Evolutionary conservation across 257 asterid species (phyloP).

Genomic region (Gardenia jasminoides): DNA sequence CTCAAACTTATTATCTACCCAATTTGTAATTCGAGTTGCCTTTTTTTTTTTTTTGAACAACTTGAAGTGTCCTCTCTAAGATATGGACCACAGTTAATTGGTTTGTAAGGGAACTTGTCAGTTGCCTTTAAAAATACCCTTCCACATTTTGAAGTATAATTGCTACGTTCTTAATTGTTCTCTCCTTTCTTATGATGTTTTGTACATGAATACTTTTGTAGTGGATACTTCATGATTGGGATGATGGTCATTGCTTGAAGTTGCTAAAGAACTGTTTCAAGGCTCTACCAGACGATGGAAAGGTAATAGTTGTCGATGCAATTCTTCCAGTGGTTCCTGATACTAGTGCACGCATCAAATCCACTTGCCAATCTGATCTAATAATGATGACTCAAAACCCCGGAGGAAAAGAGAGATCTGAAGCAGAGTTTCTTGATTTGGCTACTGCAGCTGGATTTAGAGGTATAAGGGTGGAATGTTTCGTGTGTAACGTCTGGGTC

Average conservation of each 20-base stretch:
- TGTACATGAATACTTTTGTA: conserved; percentile 5
- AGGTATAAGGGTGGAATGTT: conserved; percentile 5
- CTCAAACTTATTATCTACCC: neutral
- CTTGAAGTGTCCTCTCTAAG: neutral
- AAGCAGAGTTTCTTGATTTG: conserved; percentile 28
- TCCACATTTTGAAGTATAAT: no score
- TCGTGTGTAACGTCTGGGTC: no score
- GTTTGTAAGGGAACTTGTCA: no score
- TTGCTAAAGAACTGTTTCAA: no score
- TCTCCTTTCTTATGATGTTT: neutral
- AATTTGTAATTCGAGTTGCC: neutral
- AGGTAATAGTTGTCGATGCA: conserved; percentile 33
- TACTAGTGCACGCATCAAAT: conserved; percentile 10
- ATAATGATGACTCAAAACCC: conserved; percentile 34
- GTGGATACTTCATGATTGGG: conserved; percentile 51
- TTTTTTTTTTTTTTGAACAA: neutral
- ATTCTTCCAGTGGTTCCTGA: conserved; percentile 26
- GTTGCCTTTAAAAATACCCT: no score
- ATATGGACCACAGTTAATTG: neutral
- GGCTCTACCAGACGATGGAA: conserved; percentile 13
- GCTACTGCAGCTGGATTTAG: conserved; percentile 37
- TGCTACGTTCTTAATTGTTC: no score
- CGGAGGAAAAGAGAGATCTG: conserved; percentile 34
- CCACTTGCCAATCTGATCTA: conserved; percentile 24
- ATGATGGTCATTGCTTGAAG: conserved; percentile 32